phyloP scores from a whole-genome alignment of 768 basidiomycete species.

The Clavaria fumosa region DNA sequence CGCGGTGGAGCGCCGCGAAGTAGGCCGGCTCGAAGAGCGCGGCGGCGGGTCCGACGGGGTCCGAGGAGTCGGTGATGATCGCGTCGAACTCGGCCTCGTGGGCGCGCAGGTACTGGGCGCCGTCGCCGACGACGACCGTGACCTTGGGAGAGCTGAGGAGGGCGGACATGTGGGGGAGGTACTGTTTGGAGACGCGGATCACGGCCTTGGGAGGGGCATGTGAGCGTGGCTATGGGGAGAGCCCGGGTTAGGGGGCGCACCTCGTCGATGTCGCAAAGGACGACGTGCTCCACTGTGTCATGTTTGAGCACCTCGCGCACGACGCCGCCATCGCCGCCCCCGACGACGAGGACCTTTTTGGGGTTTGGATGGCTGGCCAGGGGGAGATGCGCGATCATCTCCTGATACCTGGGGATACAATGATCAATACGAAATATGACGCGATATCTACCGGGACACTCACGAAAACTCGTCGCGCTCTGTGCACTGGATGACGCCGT shows the following conservation, averaged over 20 bases:
- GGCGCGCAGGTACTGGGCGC: constrained; percentile 90
- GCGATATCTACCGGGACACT: constrained; percentile 17
- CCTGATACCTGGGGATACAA: constrained; percentile 62
- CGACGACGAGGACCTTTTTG: constrained; percentile 90
- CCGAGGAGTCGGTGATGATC: constrained; percentile 97
- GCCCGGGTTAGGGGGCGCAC: constrained; percentile 20
- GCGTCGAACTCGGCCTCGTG: constrained; percentile 84
- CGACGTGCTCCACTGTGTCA: constrained; percentile 75
- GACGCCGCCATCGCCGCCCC: constrained; percentile 96
- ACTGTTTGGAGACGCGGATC: constrained; percentile 84
- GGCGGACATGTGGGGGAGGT: constrained; percentile 85
- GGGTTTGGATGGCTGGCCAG: constrained; percentile 93
- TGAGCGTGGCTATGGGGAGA: background rate
- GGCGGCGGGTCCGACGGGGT: constrained; percentile 91
- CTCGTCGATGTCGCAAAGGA: constrained; percentile 97
- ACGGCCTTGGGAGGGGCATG: constrained; percentile 48
- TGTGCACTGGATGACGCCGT: constrained; percentile 92
- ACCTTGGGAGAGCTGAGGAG: constrained; percentile 73
- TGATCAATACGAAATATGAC: background rate
- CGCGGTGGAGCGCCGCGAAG: constrained; percentile 87
- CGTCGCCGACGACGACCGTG: constrained; percentile 78
- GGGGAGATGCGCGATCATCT: constrained; percentile 98
- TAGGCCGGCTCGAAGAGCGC: constrained; percentile 94
- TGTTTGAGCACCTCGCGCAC: constrained; percentile 96
- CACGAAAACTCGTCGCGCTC: constrained; percentile 98